phyloP scores from a whole-genome alignment of 345 rosid genomes.

The Brassica rapa region DNA sequence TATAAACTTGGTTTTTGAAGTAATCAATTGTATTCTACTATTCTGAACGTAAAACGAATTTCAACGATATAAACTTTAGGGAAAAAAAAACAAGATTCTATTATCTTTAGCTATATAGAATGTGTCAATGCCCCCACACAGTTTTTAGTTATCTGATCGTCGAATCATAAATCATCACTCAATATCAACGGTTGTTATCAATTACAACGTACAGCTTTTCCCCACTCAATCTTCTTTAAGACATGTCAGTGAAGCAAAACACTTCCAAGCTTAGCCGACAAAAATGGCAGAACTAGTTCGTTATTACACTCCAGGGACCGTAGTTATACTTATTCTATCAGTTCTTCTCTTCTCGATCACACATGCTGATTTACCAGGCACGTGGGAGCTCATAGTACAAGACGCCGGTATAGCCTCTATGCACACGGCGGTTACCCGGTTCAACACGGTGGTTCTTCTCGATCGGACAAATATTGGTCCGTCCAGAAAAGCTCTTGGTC shows the following conservation, averaged over 20 bases:
- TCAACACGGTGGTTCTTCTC: slow-evolving; percentile 86
- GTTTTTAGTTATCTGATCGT: neutral
- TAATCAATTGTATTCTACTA: neutral
- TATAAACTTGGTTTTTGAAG: neutral
- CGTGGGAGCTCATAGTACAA: slow-evolving; percentile 71
- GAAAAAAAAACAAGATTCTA: neutral
- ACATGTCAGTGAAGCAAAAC: slow-evolving; percentile 23
- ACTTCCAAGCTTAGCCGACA: slow-evolving; percentile 29
- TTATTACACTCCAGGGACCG: neutral
- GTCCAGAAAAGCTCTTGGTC: slow-evolving; percentile 54
- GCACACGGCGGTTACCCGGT: slow-evolving; percentile 96
- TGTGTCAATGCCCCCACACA: neutral
- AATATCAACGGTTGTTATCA: slow-evolving; percentile 24
- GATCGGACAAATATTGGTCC: slow-evolving; percentile 93
- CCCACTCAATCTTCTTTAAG: slow-evolving; percentile 9
- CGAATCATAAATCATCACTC: slow-evolving; percentile 8
- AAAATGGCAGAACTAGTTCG: slow-evolving; percentile 33
- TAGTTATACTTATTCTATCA: neutral
- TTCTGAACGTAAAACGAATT: neutral
- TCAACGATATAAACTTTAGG: neutral
- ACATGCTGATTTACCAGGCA: slow-evolving; percentile 67
- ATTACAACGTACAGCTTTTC: neutral
- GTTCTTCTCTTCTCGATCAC: slow-evolving; percentile 3
- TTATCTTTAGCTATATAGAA: neutral
- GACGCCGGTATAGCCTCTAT: slow-evolving; percentile 89